Evolutionary conservation across 2,329 filamentous ascomycete species (phyloP).

Genomic region (Fusarium beomiforme): DNA sequence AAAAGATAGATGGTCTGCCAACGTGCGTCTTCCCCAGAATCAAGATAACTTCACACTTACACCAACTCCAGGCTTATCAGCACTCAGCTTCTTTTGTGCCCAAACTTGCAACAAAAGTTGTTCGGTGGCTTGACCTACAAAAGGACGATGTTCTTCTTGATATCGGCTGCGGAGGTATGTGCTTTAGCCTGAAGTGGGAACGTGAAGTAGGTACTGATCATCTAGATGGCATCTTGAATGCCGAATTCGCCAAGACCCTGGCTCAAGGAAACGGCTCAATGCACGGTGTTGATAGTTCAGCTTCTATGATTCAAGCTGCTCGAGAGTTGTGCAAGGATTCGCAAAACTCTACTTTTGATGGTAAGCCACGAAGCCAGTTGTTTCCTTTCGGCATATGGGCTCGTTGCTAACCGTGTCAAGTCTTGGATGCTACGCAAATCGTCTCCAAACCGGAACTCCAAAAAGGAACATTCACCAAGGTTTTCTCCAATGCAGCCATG

Average conservation of each 20-base stretch:
- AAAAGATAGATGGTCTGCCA: constrained; percentile 44
- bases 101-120: constrained; percentile 66
- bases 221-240: constrained; percentile 67
- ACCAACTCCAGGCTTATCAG: constrained; percentile 62
- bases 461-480: constrained; percentile 58
- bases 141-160: constrained; percentile 69
- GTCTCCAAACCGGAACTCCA: constrained; percentile 49
- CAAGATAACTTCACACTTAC: constrained; percentile 24
- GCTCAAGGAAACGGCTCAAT: constrained; percentile 58
- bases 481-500: constrained; percentile 73
- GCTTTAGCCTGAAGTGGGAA: neutral
- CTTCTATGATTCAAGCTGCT: constrained; percentile 66
- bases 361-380: constrained; percentile 37
- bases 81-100: constrained; percentile 72
- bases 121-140: constrained; percentile 67
- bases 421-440: constrained; percentile 58
- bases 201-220: constrained; percentile 1
- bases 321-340: constrained; percentile 51
- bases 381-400: too few species aligned
- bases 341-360: constrained; percentile 56
- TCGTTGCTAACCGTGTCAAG: constrained; percentile 44
- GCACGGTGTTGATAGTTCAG: constrained; percentile 68
- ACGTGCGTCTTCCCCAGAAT: constrained; percentile 30
- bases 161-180: constrained; percentile 69
- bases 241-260: constrained; percentile 61